Evolutionary conservation across 495 filamentous ascomycete species (phyloP).

Genomic region (Halenospora varia): DNA sequence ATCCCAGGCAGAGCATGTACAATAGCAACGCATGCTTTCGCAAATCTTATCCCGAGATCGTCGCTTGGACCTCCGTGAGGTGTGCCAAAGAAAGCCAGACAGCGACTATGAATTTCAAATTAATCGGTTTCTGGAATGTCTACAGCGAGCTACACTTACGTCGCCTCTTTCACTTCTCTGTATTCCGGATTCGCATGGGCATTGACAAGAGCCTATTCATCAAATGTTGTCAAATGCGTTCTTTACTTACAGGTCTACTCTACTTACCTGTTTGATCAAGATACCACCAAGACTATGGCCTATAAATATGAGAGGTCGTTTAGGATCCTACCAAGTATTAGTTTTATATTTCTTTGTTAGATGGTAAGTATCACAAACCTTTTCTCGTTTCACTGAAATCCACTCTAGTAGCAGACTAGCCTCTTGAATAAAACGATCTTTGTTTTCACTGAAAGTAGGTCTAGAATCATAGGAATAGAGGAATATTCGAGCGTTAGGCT

Average conservation of each 20-base stretch:
- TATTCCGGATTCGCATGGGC: conserved; percentile 3
- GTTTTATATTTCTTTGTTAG: background rate
- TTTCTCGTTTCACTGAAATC: background rate
- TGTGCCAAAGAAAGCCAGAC: background rate
- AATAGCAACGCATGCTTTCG: background rate
- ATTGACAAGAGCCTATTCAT: conserved; percentile 2
- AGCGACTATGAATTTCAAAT: conserved; percentile 2
- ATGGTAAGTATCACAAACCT: background rate
- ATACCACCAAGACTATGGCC: conserved; percentile 24
- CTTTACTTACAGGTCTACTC: too few relatives aligned
- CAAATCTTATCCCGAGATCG: conserved; percentile 2
- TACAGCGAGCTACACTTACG: conserved; percentile 1
- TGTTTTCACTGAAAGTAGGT: background rate
- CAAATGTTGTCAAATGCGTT: too few relatives aligned
- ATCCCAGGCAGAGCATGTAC: conserved; percentile 3
- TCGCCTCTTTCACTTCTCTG: conserved; percentile 3
- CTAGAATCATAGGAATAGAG: background rate
- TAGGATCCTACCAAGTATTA: conserved; percentile 3
- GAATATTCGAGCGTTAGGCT: background rate
- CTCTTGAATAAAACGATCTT: conserved; percentile 2
- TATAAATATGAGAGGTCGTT: conserved; percentile 16
- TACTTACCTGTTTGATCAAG: conserved; percentile 9
- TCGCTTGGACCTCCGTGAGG: conserved; percentile 1
- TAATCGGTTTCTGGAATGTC: background rate
- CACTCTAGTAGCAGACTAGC: conserved; percentile 3